Evolutionary conservation across 176 grass and related monocot species (phyloP), one percentile per base, ranked within the genome.

Genomic region (Oryza brachyantha): DNA sequence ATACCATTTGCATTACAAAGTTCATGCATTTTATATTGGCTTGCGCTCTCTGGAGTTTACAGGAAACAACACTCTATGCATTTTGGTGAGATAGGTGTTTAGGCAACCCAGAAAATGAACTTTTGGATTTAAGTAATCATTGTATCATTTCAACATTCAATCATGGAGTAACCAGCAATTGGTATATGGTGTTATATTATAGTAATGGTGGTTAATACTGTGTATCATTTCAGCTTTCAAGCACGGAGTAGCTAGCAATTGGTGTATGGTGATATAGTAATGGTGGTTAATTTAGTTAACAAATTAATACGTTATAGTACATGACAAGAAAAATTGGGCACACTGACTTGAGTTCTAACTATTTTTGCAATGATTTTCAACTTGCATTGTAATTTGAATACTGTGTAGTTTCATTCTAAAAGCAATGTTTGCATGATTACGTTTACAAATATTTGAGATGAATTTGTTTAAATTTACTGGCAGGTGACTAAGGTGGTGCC

Each of bases 401-500:
- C 29, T 21, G 21, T 54, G 26, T 66, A n/a, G 12, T 55, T 66
- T 4, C 42, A 41, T 32, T 68, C 13, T 40, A 13, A n/a, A 34
- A 76, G 26, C 67, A 5, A 38, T 76, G 2, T 61, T 29, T 27
- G 19, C 46, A 3, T n/a, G 32, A 40, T 67, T 41, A 27, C 2
- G 37, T 63, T 27, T 43, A 3, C 29, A 65, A 78, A 7, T 78
- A 24, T 39, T 27, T 39, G 13, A 65, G 8, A 26, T 70, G 57
- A 16, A 13, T 71, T 12, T 25, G 25, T 28, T 77, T 81, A 48
- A 70, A 79, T 77, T 75, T 63, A 61, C 68, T 77, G 50, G 22
- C 76, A 97, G 93, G 93, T 97, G 42, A 84, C 88, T 74, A 93
- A 97, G 83, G 85, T 89, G 29, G 86, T 91, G 64, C 88, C 93